These are phyloP conservation scores for Bondarzewia mesenterica DNA, from an alignment of 1,284 basidiomycete species.

Conservation along the genomic window DNA sequence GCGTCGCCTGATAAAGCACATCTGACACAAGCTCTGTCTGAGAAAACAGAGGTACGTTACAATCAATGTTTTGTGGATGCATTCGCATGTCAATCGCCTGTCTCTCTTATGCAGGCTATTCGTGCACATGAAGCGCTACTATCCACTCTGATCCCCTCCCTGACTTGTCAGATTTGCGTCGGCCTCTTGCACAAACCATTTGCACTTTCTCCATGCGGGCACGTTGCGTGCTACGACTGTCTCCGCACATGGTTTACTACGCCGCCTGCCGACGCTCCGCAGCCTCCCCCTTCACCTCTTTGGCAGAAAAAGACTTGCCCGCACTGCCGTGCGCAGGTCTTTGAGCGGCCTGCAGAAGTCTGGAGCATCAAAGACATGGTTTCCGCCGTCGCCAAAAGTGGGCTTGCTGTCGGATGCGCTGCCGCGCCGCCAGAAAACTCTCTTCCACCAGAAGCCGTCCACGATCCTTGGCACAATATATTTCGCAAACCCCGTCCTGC, in stretches of 20 bases:
- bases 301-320: conserved; percentile 62
- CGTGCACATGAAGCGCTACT: conserved; percentile 43
- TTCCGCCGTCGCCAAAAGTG: conserved; percentile 39
- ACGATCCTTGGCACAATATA: conserved; percentile 57
- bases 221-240: conserved; percentile 61
- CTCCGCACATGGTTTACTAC: conserved; percentile 69
- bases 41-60: conserved; percentile 13
- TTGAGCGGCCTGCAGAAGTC: conserved; percentile 58
- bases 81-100: neutral
- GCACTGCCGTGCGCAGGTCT: conserved; percentile 56
- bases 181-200: conserved; percentile 64
- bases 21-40: neutral
- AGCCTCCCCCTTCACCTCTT: conserved; percentile 15
- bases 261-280: conserved; percentile 18
- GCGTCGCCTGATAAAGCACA: neutral
- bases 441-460: conserved; percentile 6
- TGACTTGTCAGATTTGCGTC: conserved; percentile 70
- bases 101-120: conserved; percentile 32
- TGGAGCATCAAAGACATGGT: conserved; percentile 68
- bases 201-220: conserved; percentile 66
- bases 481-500: conserved; percentile 28
- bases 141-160: conserved; percentile 43
- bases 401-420: conserved; percentile 31
- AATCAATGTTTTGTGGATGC: neutral
- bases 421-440: conserved; percentile 8